These are phyloP conservation scores for Glaciozyma martinii DNA, from an alignment of 768 basidiomycete genomes.

Conservation along the genomic window DNA sequence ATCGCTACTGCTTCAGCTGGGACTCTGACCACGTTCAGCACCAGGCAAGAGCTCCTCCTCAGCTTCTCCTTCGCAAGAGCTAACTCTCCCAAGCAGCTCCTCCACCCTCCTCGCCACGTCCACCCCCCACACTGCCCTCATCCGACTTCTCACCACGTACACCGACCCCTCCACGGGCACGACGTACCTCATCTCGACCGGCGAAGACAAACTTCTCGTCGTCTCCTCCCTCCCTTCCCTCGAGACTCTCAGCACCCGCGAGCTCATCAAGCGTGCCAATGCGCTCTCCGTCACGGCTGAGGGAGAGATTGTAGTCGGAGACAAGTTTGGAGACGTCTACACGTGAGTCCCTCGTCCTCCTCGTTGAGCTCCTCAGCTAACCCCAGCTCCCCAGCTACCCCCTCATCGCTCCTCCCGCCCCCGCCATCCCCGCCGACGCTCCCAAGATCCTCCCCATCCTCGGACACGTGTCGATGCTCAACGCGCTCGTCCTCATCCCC, in stretches of 20 bases:
- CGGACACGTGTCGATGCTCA: conserved; percentile 83
- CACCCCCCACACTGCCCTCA: conserved; percentile 12
- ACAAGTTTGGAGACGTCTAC: conserved; percentile 94
- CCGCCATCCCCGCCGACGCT: conserved; percentile 11
- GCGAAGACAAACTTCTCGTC: conserved; percentile 71
- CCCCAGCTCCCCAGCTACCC: conserved; percentile 10
- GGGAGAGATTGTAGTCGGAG: conserved; percentile 65
- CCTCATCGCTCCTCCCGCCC: conserved; percentile 2
- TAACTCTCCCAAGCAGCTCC: not conserved
- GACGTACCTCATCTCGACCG: conserved; percentile 50
- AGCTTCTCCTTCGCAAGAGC: not conserved
- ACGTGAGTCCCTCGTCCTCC: conserved; percentile 46
- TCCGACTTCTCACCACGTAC: conserved; percentile 16
- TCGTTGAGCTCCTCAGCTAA: not conserved
- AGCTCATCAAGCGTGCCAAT: conserved; percentile 75
- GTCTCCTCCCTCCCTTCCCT: conserved; percentile 60
- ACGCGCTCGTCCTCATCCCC: conserved; percentile 56
- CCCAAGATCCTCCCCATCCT: conserved; percentile 58
- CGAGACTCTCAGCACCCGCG: conserved; percentile 54
- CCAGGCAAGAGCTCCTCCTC: not conserved
- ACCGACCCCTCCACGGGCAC: not conserved
- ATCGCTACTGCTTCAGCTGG: no score
- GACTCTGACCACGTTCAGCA: no score
- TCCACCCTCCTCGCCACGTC: not conserved
- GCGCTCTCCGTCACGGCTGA: conserved; percentile 55